Conservation (phyloP, 352 stramenopile species). For the Thalassiosira mediterranea region DNA sequence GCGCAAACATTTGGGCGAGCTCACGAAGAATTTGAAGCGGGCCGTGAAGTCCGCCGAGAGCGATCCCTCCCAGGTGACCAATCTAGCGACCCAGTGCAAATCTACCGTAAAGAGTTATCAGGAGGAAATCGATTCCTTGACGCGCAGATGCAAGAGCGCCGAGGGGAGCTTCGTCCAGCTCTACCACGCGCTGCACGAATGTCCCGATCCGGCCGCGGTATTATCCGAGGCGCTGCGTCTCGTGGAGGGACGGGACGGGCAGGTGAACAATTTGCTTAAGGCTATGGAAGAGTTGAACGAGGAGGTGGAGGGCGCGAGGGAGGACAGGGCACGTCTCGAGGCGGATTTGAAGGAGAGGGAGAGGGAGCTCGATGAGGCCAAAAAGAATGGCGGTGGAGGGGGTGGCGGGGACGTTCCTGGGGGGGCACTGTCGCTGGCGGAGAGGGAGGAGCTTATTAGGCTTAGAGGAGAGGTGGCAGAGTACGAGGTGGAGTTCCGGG, state of each 20-base stretch:
- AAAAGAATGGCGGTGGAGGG: background rate
- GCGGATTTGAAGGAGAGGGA: conserved; percentile 19
- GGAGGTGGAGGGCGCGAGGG: conserved; percentile 33
- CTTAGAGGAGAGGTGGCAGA: conserved; percentile 90
- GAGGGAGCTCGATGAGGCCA: background rate
- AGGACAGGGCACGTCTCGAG: conserved; percentile 31
- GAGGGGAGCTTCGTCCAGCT: conserved; percentile 90
- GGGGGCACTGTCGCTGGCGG: conserved; percentile 44
- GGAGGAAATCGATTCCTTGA: conserved; percentile 91
- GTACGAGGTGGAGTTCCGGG: conserved; percentile 93
- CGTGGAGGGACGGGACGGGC: conserved; percentile 58
- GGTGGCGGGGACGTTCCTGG: conserved; percentile 14
- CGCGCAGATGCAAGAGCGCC: conserved; percentile 89
- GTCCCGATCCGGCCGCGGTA: conserved; percentile 86
- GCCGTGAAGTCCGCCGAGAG: conserved; percentile 62
- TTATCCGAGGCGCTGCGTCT: conserved; percentile 76
- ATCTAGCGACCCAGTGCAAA: conserved; percentile 38
- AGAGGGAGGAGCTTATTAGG: conserved; percentile 80
- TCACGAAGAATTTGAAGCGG: conserved; percentile 76
- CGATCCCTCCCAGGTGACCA: conserved; percentile 8
- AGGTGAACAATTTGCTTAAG: conserved; percentile 58
- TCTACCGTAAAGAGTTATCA: conserved; percentile 86
- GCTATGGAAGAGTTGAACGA: conserved; percentile 66
- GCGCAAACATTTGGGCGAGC: conserved; percentile 71
- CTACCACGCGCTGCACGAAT: conserved; percentile 88